These are phyloP conservation scores for Phytophthora citricola DNA, from an alignment of 352 stramenopile species.

Conservation along the genomic window DNA sequence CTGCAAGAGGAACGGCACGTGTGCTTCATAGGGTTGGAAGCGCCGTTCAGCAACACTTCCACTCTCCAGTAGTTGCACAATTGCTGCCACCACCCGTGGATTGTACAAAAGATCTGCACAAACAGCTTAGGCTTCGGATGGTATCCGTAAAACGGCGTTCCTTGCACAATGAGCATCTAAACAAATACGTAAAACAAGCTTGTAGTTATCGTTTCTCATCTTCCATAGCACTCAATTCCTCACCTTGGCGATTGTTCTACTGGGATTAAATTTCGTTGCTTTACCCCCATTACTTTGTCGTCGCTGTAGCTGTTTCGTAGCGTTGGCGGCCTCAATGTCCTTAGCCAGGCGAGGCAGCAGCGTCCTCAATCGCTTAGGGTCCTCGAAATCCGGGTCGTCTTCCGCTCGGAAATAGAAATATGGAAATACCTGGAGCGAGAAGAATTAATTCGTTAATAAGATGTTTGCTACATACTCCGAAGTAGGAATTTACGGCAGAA, in stretches of 20 bases:
- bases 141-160: constrained; percentile 91
- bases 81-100: constrained; percentile 55
- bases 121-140: constrained; percentile 79
- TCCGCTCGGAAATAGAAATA: constrained; percentile 91
- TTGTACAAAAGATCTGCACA: constrained; percentile 92
- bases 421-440: constrained; percentile 71
- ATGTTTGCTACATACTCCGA: background rate
- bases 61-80: constrained; percentile 88
- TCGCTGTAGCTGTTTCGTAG: constrained; percentile 52
- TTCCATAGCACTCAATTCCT: background rate
- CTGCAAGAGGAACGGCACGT: constrained; percentile 91
- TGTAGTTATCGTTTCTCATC: background rate
- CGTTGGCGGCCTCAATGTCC: constrained; percentile 71
- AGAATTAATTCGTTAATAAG: background rate
- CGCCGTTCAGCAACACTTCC: constrained; percentile 67
- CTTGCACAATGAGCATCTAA: constrained; percentile 88
- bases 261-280: background rate
- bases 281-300: constrained; percentile 18
- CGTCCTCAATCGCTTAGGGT: constrained; percentile 54
- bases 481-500: background rate
- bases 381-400: constrained; percentile 67
- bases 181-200: background rate
- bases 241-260: constrained; percentile 79
- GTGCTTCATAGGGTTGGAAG: constrained; percentile 91
- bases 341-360: constrained; percentile 75